Base-by-base conservation (phyloP, 345 rosid genomes). In the Excoecaria agallocha region DNA sequence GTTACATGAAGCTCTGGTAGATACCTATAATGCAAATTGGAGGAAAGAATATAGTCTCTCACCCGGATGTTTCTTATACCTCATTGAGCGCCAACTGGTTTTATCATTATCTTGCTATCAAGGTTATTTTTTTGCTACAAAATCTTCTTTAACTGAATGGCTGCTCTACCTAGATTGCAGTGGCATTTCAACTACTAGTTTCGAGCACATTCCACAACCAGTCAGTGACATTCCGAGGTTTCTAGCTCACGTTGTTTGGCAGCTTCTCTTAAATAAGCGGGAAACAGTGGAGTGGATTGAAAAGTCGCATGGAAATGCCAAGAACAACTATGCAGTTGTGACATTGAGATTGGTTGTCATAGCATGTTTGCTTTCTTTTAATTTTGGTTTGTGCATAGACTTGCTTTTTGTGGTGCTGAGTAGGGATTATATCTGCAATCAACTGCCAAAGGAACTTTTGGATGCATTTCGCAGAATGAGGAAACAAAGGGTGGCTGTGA, bases 51-150 rank as follows among this genome's bases (percentile, higher is more conserved):
- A 78, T 51, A 80, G n/a, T n/a, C n/a, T 87, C 7, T 76, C 88
- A 37, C 90, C 86, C 1, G 63, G 17, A 20, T 85, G 88, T 61
- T 84, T 85, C 74, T 35, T 84, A 39, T 87, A 83, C 73, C 87
- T 87, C 24, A 15, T 85, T n/a, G 90, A 85, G 67, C 85, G 85
- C 12, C 77, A 73, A 52, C 57, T 84, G 64, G 52, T 84, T 58
- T 30, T 78, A 20, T 30, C 30, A 30, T 16, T 79, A 9, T 73
- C 81, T 54, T 38, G 12, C 71, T 41, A 38, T 50, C 48, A 67
- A 6, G 80, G 80, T 15, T 74, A 6, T 61, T 49, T 85, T 38
- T 61, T 51, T 13, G 49, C 82, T 0, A 75, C 84, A 0, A 77
- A 79, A 69, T 73, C 86, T 52, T 69, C 83, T 48, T 78, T 83